Evolutionary conservation across 768 basidiomycete species (phyloP).

Genomic region (Pulveroboletus ravenelii): DNA sequence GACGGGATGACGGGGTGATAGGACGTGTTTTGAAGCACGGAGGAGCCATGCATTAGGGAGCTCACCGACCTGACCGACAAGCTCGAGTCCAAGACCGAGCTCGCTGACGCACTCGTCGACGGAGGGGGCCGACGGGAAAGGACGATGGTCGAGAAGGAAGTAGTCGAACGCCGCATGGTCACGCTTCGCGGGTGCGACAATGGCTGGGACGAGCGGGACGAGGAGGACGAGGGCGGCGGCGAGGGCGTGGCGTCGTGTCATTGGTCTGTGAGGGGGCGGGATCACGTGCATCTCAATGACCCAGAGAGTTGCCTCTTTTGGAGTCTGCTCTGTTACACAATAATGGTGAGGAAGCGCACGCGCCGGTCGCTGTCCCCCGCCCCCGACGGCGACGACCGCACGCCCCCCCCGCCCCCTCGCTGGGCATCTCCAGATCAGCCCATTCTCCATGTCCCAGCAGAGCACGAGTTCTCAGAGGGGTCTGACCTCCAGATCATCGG

Average conservation of each 20-base stretch:
- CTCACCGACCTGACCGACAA: constrained; percentile 86
- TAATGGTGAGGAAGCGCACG: constrained; percentile 25
- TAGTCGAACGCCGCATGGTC: constrained; percentile 69
- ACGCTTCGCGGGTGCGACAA: constrained; percentile 32
- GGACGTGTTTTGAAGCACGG: constrained; percentile 41
- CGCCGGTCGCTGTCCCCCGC: constrained; percentile 19
- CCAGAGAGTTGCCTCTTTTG: background rate
- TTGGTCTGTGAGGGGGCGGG: background rate
- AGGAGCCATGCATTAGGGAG: constrained; percentile 82
- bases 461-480: constrained; percentile 37
- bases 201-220: background rate
- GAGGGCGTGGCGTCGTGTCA: constrained; percentile 11
- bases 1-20: constrained; percentile 30
- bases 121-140: constrained; percentile 46
- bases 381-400: constrained; percentile 16
- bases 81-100: constrained; percentile 76
- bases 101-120: constrained; percentile 53
- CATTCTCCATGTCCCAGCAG: constrained; percentile 16
- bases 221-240: constrained; percentile 7
- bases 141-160: constrained; percentile 71
- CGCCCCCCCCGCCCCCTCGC: constrained; percentile 6
- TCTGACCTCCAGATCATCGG: constrained; percentile 39
- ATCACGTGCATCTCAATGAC: constrained; percentile 9
- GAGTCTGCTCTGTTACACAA: constrained; percentile 9
- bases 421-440: constrained; percentile 4